A percentile compares a stretch with the other conserved stretches of the same genome.
phyloP scores from a whole-genome alignment of 495 filamentous ascomycete genomes.

The Daldinia decipiens region DNA sequence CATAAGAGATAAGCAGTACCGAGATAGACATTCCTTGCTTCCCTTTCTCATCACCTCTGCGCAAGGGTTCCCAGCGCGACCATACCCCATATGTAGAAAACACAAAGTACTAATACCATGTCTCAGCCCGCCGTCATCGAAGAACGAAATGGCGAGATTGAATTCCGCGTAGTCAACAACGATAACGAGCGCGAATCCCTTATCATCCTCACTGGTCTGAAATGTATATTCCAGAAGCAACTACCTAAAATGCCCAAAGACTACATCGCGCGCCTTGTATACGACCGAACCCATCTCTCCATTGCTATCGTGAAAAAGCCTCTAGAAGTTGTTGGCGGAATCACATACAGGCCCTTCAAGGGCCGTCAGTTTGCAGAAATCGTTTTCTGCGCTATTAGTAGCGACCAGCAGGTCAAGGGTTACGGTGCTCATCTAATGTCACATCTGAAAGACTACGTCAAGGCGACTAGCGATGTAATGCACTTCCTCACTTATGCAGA shows the following conservation, averaged over 20 bases:
- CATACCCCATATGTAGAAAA: not conserved
- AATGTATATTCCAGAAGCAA: conserved; percentile 99
- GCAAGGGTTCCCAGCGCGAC: not conserved
- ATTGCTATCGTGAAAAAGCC: conserved; percentile 98
- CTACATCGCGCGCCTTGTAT: conserved; percentile 96
- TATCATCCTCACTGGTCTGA: conserved; percentile 93
- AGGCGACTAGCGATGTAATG: conserved; percentile 95
- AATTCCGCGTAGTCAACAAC: conserved; percentile 98
- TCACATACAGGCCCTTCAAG: conserved; percentile 96
- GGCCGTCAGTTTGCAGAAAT: conserved; percentile 95
- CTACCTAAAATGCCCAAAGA: conserved; percentile 99
- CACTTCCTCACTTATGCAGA: conserved; percentile 99
- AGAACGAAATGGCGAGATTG: conserved; percentile 94
- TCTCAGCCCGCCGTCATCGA: conserved; percentile 85
- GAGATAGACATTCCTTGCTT: not conserved
- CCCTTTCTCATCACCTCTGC: not conserved
- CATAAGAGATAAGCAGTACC: not conserved
- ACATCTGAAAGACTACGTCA: conserved; percentile 98
- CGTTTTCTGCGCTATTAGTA: conserved; percentile 97
- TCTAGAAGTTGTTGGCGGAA: conserved; percentile 92
- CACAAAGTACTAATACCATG: conserved; percentile 10
- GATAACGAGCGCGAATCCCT: conserved; percentile 87
- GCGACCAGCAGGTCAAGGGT: conserved; percentile 97
- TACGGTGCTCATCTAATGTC: conserved; percentile 99
- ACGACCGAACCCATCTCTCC: conserved; percentile 94